Conservation (phyloP, 306 rosid genomes). For the Prosopis cineraria region DNA sequence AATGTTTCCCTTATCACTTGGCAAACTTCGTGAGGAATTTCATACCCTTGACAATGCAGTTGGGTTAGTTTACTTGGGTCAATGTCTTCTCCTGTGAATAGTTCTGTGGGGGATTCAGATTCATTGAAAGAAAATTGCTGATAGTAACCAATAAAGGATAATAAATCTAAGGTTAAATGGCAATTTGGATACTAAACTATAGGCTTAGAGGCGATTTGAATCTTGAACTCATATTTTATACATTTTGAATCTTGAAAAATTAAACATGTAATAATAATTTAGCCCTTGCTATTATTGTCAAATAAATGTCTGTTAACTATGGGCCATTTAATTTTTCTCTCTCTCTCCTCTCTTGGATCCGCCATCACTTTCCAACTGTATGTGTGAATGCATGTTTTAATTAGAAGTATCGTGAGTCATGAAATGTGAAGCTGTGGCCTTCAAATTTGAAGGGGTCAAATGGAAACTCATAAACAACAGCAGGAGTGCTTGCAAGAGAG, state of each 20-base stretch:
- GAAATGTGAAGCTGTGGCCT: slow-evolving; percentile 50
- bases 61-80: neutral
- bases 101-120: neutral
- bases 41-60: neutral
- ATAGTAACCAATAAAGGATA: neutral
- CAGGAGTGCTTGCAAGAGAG: slow-evolving; percentile 35
- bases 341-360: too few relatives aligned
- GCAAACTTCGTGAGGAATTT: neutral
- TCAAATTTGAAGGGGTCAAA: slow-evolving; percentile 48
- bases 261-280: too few relatives aligned
- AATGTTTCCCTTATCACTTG: neutral
- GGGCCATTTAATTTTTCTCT: too few relatives aligned
- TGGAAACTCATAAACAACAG: slow-evolving; percentile 43
- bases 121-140: neutral
- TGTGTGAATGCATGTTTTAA: too few relatives aligned
- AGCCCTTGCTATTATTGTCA: too few relatives aligned
- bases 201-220: too few relatives aligned
- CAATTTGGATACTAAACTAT: too few relatives aligned
- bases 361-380: too few relatives aligned
- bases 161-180: too few relatives aligned
- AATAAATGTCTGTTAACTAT: too few relatives aligned
- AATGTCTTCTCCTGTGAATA: neutral
- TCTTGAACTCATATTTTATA: too few relatives aligned
- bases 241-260: too few relatives aligned
- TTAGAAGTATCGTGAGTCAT: slow-evolving; percentile 33